phyloP scores from a whole-genome alignment of 495 filamentous ascomycete species.

The Cenococcum geophilum region DNA sequence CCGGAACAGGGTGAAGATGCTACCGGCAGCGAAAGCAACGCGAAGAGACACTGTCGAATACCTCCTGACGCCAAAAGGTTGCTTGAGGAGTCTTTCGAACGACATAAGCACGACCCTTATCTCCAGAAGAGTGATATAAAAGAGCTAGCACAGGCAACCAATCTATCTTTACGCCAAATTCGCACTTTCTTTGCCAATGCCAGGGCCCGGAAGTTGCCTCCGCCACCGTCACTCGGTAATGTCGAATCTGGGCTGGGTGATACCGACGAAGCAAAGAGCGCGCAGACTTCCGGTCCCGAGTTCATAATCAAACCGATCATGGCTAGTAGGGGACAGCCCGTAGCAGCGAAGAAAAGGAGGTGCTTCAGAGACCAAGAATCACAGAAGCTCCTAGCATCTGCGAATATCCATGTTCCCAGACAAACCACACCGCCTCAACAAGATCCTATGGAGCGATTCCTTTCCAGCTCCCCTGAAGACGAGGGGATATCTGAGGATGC shows the following conservation, averaged over 20 bases:
- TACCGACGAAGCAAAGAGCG: too few relatives aligned
- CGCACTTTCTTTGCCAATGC: constrained; percentile 29
- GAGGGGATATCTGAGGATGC: constrained; percentile 24
- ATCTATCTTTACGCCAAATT: constrained; percentile 16
- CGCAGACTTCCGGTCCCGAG: neutral
- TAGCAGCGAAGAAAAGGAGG: neutral
- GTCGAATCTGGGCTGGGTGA: neutral
- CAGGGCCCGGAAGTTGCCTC: constrained; percentile 20
- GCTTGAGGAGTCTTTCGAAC: constrained; percentile 21
- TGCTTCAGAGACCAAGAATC: neutral
- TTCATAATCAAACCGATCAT: neutral
- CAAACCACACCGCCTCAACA: neutral
- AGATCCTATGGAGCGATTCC: constrained; percentile 24
- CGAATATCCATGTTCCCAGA: neutral
- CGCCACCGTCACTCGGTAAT: neutral
- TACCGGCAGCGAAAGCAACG: constrained; percentile 11
- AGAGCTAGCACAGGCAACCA: constrained; percentile 9
- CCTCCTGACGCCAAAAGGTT: constrained; percentile 15
- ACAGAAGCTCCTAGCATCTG: neutral
- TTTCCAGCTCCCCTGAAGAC: constrained; percentile 28
- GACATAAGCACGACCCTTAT: constrained; percentile 19
- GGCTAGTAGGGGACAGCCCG: neutral
- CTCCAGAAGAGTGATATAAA: constrained; percentile 13
- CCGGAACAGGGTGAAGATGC: neutral
- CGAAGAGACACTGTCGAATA: constrained; percentile 12